phyloP scores from a whole-genome alignment of 345 rosid genomes.

The Syzygium jambos region DNA sequence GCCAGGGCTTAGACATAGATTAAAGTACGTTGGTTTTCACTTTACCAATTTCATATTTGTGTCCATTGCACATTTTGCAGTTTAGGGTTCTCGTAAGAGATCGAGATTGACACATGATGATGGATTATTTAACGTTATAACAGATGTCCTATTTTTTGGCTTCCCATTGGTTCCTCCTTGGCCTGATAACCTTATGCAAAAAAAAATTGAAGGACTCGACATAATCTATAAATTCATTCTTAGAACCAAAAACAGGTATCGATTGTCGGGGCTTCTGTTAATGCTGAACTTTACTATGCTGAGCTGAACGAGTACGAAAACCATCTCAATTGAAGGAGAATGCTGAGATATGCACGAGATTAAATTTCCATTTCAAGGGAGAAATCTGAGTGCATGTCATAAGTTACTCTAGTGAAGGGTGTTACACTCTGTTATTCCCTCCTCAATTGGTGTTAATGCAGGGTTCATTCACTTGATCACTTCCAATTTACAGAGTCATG shows the following conservation, averaged over 20 bases:
- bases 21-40: background rate
- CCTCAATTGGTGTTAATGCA: background rate
- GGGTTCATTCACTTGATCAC: background rate
- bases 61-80: background rate
- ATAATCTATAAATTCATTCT: background rate
- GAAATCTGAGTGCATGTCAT: background rate
- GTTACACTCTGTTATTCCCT: background rate
- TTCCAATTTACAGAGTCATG: background rate
- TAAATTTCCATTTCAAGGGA: background rate
- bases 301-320: background rate
- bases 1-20: background rate
- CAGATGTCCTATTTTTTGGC: background rate
- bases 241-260: background rate
- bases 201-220: background rate
- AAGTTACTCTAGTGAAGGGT: background rate
- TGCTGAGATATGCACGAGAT: background rate
- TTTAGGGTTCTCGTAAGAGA: background rate
- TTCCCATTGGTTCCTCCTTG: background rate
- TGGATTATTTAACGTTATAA: background rate
- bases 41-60: background rate
- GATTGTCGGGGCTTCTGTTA: background rate
- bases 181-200: background rate
- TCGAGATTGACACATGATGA: background rate
- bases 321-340: background rate
- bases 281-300: background rate